These are phyloP conservation scores for Penicillium sp. DNA, from an alignment of 2,329 filamentous ascomycete genomes.

Conservation along the genomic window DNA sequence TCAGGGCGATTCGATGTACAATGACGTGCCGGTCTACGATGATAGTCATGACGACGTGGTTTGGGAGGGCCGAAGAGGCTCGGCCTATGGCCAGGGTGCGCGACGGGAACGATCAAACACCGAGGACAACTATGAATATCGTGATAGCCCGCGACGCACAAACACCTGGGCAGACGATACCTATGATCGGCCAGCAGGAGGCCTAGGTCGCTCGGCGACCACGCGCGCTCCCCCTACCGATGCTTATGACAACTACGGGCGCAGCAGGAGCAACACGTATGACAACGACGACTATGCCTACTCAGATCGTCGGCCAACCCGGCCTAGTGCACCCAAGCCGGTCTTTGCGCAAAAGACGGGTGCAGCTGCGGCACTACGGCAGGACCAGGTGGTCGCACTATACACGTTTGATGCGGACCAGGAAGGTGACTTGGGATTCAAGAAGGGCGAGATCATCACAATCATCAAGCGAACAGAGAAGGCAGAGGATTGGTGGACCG, in stretches of 20 bases:
- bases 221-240: conserved; percentile 31
- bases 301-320: conserved; percentile 64
- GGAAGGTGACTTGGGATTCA: conserved; percentile 88
- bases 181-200: conserved; percentile 44
- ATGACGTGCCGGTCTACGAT: conserved; percentile 88
- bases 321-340: conserved; percentile 87
- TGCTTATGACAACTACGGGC: conserved; percentile 31
- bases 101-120: conserved; percentile 56
- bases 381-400: conserved; percentile 83
- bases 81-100: conserved; percentile 67
- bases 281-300: conserved; percentile 53
- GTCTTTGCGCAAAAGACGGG: conserved; percentile 62
- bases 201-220: conserved; percentile 36
- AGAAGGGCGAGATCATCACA: conserved; percentile 95
- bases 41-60: conserved; percentile 77
- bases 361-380: conserved; percentile 36
- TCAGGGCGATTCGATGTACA: conserved; percentile 73
- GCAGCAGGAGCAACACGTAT: conserved; percentile 39
- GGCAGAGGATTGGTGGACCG: conserved; percentile 97
- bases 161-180: conserved; percentile 53
- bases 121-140: conserved; percentile 55
- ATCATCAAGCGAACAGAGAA: conserved; percentile 93
- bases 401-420: conserved; percentile 96
- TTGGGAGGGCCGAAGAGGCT: conserved; percentile 74
- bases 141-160: conserved; percentile 50